These are phyloP conservation scores for Tricholoma sp. DNA, from an alignment of 768 basidiomycete species.

Conservation along the genomic window DNA sequence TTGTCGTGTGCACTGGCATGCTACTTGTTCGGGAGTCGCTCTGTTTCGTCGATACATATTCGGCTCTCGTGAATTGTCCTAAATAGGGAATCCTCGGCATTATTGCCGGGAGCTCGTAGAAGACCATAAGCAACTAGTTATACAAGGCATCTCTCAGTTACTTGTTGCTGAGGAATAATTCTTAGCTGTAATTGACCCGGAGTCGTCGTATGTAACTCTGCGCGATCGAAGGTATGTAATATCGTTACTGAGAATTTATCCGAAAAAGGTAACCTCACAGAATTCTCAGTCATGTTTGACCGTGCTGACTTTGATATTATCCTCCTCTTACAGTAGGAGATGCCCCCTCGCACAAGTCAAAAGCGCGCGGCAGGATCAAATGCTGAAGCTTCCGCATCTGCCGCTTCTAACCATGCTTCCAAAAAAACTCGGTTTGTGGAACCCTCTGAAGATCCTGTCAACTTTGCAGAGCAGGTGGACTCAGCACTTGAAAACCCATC, in stretches of 20 bases:
- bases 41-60: neutral
- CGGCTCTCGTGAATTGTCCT: neutral
- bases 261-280: neutral
- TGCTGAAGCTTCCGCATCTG: conserved; percentile 23
- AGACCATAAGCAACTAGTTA: too few relatives aligned
- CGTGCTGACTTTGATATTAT: too few relatives aligned
- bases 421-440: conserved; percentile 82
- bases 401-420: conserved; percentile 22
- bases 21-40: neutral
- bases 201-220: too few relatives aligned
- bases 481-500: conserved; percentile 64
- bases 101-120: too few relatives aligned
- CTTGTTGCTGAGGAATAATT: neutral
- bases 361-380: conserved; percentile 30
- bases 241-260: neutral
- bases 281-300: neutral
- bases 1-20: neutral
- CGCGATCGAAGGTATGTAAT: too few relatives aligned
- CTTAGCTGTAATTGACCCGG: too few relatives aligned
- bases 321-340: conserved; percentile 7
- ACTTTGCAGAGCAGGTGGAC: conserved; percentile 78
- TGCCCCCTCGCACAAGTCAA: conserved; percentile 28
- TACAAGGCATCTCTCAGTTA: neutral
- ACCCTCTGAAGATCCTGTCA: conserved; percentile 66
- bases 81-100: neutral